Evolutionary conservation across 164 flowering plant species (phyloP).

Genomic region (Euptelea pleiosperma): DNA sequence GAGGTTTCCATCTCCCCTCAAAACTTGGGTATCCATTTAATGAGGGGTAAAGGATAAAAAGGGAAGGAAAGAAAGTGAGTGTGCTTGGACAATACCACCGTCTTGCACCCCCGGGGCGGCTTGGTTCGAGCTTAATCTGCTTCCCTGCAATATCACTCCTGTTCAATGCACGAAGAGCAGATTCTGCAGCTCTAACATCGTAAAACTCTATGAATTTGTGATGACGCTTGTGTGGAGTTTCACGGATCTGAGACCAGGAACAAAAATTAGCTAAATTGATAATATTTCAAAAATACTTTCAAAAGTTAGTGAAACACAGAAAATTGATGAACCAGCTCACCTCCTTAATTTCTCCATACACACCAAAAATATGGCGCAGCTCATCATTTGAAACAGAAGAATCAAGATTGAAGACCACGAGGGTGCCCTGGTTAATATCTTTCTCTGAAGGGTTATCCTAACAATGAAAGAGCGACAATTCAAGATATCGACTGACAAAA

Average conservation of each 20-base stretch:
- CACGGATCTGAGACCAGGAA: constrained; percentile 52
- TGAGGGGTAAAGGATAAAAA: no score
- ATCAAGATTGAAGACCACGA: constrained; percentile 68
- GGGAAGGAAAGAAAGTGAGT: constrained; percentile 4
- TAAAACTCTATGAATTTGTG: constrained; percentile 53
- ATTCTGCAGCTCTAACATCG: constrained; percentile 65
- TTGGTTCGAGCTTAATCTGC: constrained; percentile 41
- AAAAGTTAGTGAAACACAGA: not conserved
- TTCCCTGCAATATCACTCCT: constrained; percentile 62
- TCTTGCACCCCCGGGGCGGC: constrained; percentile 38
- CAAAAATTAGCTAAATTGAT: not conserved
- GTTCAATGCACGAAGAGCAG: constrained; percentile 72
- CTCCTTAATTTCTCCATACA: constrained; percentile 81
- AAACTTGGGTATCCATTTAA: no score
- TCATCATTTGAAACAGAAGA: constrained; percentile 72
- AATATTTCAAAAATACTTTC: not conserved
- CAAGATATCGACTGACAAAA: constrained; percentile 8
- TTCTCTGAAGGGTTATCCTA: constrained; percentile 72
- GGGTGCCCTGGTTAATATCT: constrained; percentile 64
- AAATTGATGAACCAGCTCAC: constrained; percentile 24
- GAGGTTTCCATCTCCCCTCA: no score
- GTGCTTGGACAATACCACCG: constrained; percentile 30
- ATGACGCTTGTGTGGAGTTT: constrained; percentile 44
- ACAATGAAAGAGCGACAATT: constrained; percentile 5
- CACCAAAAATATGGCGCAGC: constrained; percentile 62